These are phyloP conservation scores for Piloderma croceum DNA, from an alignment of 768 basidiomycete species.

Conservation along the genomic window DNA sequence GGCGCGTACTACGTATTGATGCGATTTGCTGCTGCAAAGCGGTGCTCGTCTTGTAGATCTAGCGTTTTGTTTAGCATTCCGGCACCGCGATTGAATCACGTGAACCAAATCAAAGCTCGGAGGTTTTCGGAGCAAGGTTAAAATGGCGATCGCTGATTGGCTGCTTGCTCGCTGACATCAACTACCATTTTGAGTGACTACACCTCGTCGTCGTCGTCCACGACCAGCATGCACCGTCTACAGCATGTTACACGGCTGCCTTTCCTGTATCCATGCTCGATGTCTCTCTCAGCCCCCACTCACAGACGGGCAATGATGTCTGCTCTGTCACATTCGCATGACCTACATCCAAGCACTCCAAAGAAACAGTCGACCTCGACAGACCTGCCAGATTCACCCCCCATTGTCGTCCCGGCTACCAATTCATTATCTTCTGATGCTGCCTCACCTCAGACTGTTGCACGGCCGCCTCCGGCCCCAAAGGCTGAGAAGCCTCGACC, in stretches of 20 bases:
- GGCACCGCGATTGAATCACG: no score
- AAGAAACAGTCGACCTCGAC: conserved; percentile 5
- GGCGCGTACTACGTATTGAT: no score
- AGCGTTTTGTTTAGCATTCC: no score
- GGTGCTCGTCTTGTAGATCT: no score
- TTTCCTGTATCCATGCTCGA: conserved; percentile 28
- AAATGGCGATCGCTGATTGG: no score
- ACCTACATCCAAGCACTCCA: conserved; percentile 4
- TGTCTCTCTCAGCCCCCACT: conserved; percentile 30
- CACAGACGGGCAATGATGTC: conserved; percentile 66
- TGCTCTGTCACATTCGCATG: conserved; percentile 41
- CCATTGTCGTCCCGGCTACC: conserved; percentile 44
- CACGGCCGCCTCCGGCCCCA: conserved; percentile 65
- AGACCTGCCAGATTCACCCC: conserved; percentile 41
- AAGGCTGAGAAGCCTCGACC: conserved; percentile 60
- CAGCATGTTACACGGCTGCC: conserved; percentile 28
- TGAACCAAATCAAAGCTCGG: no score
- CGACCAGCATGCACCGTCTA: conserved; percentile 26
- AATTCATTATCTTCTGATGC: conserved; percentile 50
- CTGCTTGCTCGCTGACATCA: no score
- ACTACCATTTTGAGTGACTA: no score
- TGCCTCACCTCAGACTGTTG: conserved; percentile 65
- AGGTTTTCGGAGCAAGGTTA: no score
- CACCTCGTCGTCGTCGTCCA: conserved; percentile 18
- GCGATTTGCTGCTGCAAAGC: no score